Evolutionary conservation across 73 alveolate species (phyloP).

Genomic region (Uronychia setigera): DNA sequence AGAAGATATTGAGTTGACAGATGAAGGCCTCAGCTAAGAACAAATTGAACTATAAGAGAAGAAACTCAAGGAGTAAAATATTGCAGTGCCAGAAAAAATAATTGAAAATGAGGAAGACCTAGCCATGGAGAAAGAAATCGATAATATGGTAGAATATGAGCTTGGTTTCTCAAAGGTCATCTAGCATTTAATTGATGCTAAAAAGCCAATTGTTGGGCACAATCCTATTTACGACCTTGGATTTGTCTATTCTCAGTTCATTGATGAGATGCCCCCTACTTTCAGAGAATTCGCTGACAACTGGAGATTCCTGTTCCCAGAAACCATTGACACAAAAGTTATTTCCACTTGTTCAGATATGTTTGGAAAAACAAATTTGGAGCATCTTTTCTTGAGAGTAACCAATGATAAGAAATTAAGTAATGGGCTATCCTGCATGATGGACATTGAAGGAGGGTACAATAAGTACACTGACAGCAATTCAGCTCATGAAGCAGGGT

Average conservation of each 20-base stretch:
- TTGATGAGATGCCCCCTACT: constrained; percentile 83
- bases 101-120: not conserved
- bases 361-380: constrained; percentile 38
- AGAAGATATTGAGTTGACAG: not conserved
- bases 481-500: constrained; percentile 75
- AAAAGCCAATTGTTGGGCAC: constrained; percentile 91
- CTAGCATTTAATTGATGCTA: constrained; percentile 65
- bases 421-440: constrained; percentile 9
- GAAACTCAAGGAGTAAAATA: constrained; percentile 1
- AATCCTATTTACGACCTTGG: constrained; percentile 86
- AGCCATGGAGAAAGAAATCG: constrained; percentile 41
- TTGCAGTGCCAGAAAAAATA: not conserved
- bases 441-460: constrained; percentile 3
- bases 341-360: constrained; percentile 41
- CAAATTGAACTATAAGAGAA: not conserved
- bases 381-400: constrained; percentile 20
- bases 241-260: constrained; percentile 83
- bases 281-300: constrained; percentile 64
- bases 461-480: not conserved
- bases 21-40: not conserved
- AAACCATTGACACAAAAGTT: constrained; percentile 81
- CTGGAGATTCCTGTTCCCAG: constrained; percentile 66
- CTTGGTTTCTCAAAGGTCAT: constrained; percentile 79
- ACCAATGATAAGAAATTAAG: constrained; percentile 25
- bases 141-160: constrained; percentile 64